Percentiles rank a stretch among this genome's conserved stretches.
phyloP scores from a whole-genome alignment of 208 protist genomes.

The Angomonas desouzai region DNA sequence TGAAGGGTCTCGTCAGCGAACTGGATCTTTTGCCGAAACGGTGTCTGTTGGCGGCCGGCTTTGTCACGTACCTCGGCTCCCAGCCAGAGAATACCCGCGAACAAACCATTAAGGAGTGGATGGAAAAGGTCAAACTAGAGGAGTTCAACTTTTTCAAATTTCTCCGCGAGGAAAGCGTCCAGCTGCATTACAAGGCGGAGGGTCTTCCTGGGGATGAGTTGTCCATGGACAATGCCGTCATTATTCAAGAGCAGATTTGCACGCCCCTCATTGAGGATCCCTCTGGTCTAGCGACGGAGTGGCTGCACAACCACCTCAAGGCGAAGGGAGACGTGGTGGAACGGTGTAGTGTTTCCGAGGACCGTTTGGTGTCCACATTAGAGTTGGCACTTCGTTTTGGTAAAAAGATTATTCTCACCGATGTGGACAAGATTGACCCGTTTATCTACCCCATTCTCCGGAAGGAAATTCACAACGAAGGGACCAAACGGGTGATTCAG shows the following conservation, averaged over 20 bases:
- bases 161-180: slow-evolving; percentile 92
- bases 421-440: slow-evolving; percentile 95
- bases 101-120: slow-evolving; percentile 76
- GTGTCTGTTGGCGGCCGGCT: slow-evolving; percentile 86
- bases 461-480: slow-evolving; percentile 89
- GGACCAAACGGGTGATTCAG: slow-evolving; percentile 89
- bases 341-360: slow-evolving; percentile 87
- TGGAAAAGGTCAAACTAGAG: slow-evolving; percentile 57
- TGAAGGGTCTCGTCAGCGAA: slow-evolving; percentile 65
- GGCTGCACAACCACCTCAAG: slow-evolving; percentile 91
- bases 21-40: slow-evolving; percentile 74
- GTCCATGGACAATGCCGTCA: slow-evolving; percentile 97
- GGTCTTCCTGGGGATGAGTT: slow-evolving; percentile 95
- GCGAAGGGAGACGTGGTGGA: slow-evolving; percentile 77
- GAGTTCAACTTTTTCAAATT: slow-evolving; percentile 93
- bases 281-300: slow-evolving; percentile 86
- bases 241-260: slow-evolving; percentile 88
- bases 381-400: slow-evolving; percentile 98
- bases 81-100: slow-evolving; percentile 86
- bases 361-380: slow-evolving; percentile 92
- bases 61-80: slow-evolving; percentile 93
- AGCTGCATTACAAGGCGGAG: slow-evolving; percentile 95
- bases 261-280: slow-evolving; percentile 97
- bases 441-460: slow-evolving; percentile 95
- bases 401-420: slow-evolving; percentile 96